Evolutionary conservation across 768 basidiomycete genomes (phyloP).

Genomic region (Mycena vitilis): DNA sequence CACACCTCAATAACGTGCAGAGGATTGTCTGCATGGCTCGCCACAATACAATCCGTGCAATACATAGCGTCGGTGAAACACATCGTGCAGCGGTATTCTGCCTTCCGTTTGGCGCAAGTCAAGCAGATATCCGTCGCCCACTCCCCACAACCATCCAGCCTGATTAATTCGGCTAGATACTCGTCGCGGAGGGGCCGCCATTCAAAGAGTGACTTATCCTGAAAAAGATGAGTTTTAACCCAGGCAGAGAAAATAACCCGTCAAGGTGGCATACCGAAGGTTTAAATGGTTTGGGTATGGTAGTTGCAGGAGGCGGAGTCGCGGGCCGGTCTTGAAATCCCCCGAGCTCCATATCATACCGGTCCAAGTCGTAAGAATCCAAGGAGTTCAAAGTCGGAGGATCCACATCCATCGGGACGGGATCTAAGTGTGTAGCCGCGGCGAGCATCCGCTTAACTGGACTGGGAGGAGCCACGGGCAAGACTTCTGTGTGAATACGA

Average conservation of each 20-base stretch:
- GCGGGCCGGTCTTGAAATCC: neutral
- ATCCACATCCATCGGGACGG: neutral
- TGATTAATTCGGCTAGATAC: neutral
- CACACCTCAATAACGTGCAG: constrained; percentile 36
- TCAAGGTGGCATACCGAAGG: neutral
- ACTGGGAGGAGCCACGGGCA: neutral
- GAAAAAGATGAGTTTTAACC: neutral
- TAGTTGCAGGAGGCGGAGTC: neutral
- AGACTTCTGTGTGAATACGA: neutral
- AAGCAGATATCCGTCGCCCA: neutral
- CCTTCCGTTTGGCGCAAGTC: neutral
- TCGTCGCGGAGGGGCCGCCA: constrained; percentile 4
- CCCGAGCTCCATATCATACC: constrained; percentile 1
- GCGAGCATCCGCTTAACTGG: neutral
- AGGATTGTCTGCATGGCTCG: constrained; percentile 21
- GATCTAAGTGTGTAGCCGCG: neutral
- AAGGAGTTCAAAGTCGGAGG: too few species aligned
- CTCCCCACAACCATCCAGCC: neutral
- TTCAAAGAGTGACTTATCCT: constrained; percentile 1
- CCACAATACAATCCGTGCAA: neutral
- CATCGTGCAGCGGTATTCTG: neutral
- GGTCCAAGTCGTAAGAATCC: neutral
- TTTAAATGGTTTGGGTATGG: neutral
- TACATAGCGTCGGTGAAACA: neutral
- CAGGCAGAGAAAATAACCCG: neutral